Evolutionary conservation across 2,329 filamentous ascomycete species (phyloP).

Genomic region (Fusarium sp.): DNA sequence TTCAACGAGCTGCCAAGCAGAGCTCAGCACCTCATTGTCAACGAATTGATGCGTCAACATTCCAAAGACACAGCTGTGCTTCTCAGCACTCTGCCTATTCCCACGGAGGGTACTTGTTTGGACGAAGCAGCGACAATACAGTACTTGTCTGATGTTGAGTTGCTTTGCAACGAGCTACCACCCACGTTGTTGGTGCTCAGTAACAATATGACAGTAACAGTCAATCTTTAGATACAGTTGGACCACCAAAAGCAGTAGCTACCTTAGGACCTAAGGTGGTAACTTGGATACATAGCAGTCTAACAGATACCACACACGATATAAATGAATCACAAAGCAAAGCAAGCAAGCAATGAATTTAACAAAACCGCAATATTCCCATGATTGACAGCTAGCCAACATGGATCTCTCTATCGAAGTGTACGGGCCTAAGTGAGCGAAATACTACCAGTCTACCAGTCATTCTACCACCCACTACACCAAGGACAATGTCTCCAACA

Average conservation of each 20-base stretch:
- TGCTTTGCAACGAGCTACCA: conserved; percentile 80
- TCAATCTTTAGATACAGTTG: conserved; percentile 65
- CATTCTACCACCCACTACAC: background rate
- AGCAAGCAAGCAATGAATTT: background rate
- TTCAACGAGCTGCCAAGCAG: conserved; percentile 90
- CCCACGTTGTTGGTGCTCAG: conserved; percentile 84
- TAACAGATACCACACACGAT: background rate
- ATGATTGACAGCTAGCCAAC: conserved; percentile 31
- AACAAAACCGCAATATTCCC: conserved; percentile 36
- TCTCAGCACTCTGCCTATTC: conserved; percentile 86
- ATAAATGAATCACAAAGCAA: conserved; percentile 12
- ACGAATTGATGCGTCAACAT: conserved; percentile 80
- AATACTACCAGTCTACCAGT: background rate
- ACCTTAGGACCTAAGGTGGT: too few species aligned
- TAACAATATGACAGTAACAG: conserved; percentile 91
- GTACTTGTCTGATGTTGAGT: conserved; percentile 82
- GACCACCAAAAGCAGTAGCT: too few species aligned
- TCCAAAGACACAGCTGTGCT: conserved; percentile 79
- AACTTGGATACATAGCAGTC: too few species aligned
- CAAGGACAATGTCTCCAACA: conserved; percentile 16
- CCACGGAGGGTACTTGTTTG: conserved; percentile 78
- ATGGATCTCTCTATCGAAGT: conserved; percentile 8
- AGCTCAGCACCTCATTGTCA: conserved; percentile 87
- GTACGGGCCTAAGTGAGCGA: conserved; percentile 7
- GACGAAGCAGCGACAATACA: conserved; percentile 76